Evolutionary conservation across 768 basidiomycete genomes (phyloP).

Genomic region (Pluteus cervinus): DNA sequence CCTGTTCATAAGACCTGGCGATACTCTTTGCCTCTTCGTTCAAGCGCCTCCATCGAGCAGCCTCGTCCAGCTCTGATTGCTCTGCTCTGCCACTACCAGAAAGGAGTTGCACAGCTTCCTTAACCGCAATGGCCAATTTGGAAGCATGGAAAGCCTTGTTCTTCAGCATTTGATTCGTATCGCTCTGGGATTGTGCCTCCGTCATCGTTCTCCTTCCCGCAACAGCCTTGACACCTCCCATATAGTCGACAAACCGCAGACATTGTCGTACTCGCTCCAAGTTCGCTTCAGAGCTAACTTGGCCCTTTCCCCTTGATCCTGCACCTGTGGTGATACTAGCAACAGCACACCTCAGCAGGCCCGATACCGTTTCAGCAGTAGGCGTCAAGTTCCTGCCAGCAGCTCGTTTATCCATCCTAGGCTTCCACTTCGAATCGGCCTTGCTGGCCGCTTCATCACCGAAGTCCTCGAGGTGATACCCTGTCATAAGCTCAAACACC

Average conservation of each 20-base stretch:
- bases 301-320: conserved; percentile 41
- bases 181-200: too few relatives aligned
- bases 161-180: conserved; percentile 26
- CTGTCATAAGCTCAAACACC: conserved; percentile 70
- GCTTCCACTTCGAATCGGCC: too few relatives aligned
- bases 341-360: conserved; percentile 53
- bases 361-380: conserved; percentile 48
- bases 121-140: conserved; percentile 43
- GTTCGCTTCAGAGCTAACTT: too few relatives aligned
- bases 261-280: conserved; percentile 59
- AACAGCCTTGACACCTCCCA: conserved; percentile 23
- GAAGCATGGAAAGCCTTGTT: conserved; percentile 33
- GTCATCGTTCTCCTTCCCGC: conserved; percentile 7
- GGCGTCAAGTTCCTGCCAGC: conserved; percentile 39
- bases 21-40: too few relatives aligned
- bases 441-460: conserved; percentile 35
- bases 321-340: too few relatives aligned
- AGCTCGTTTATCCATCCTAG: conserved; percentile 35
- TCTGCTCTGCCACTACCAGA: too few relatives aligned
- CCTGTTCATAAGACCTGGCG: too few relatives aligned
- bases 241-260: conserved; percentile 48
- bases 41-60: too few relatives aligned
- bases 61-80: too few relatives aligned
- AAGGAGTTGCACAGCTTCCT: conserved; percentile 35
- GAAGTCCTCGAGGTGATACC: conserved; percentile 50